Evolutionary conservation across 2,329 filamentous ascomycete species (phyloP), one percentile per base, ranked within the genome.

Genomic region (Curvularia spicifera): DNA sequence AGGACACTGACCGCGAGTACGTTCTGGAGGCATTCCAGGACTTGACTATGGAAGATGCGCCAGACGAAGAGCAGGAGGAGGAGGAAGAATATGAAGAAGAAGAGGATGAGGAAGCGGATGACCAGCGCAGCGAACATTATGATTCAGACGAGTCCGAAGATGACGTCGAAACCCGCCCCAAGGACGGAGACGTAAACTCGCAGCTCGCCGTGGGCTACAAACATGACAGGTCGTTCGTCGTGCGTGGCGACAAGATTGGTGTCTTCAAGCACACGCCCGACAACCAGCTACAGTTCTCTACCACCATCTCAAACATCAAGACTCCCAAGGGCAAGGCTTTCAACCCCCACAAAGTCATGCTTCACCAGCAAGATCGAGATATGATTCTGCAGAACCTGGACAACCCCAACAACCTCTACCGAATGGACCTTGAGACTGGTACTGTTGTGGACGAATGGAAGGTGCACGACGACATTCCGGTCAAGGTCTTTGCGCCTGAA

Each of bases 381-480:
- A 89, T 97, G 85, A 91, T 97, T 60, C 78, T 97, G 57, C 93
- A 97, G 76, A 93, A 96, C 68, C 83, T 77, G 26, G 80, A 88
- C 51, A 90, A 98, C 65, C 91, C 94, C 1, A 94, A 97, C 80
- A 93, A 91, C 51, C 84, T 99, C 1, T 99, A 93, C 76, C 91
- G 91, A 45, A 98, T 99, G 95, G 95, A 99, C 79, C 84, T 99
- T 44, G 94, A 99, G 77, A 96, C 96, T 68, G 95, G 95, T 66
- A 98, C 97, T 80, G 91, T 99, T 35, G 93, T 98, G 1, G 95
- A 99, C 72, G 95, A 99, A 78, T 99, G 95, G 95, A 97, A 97
- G 69, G 86, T 99, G 13, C 94, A 99, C 73, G 94, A 99, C 62
- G 91, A 98, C 74, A 97, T 99, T 54, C 89, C 91, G 0, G 91